Base-by-base conservation (phyloP, 2,329 filamentous ascomycete genomes). In the Aaosphaeria arxii region DNA sequence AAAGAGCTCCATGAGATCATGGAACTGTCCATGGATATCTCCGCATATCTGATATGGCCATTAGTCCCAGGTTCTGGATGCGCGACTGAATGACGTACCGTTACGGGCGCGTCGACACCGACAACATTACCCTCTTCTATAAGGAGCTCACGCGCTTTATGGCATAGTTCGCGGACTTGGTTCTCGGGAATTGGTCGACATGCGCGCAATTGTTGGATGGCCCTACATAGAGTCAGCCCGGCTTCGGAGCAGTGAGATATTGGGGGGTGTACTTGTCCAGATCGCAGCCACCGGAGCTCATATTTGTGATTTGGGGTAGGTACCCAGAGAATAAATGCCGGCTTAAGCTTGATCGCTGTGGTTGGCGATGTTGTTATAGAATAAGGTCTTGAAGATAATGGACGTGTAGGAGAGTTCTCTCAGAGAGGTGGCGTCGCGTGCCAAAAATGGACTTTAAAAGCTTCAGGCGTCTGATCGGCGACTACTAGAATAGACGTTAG, bases 111-210 rank as follows among this genome's bases (percentile, higher is more conserved):
- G 67, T 92, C 88, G 53, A 99, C 92, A 13, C 88, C 91, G 55
- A 97, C 92, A 44, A 97, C 92, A 69, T 99, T 97, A 57, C 90
- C 92, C 75, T 99, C 94, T 72, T 97, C 94, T 53, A 99, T 96
- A 57, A 99, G 77, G 46, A 99, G 82, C 76, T 99, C 94, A 55
- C 94, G 84, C 45, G 94, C 94, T 70, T 96, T 96, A 79, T 96
- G 92, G 75, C 94, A 97, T 61, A 99, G 81, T 74, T 99, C 92
- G 67, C 92, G 88, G 52, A 99, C 95, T 75, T 97, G 89, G 38
- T 86, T 80, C 77, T 99, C 94, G 53, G 94, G 92, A 60, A 99
- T 99, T 47, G 92, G 91, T 53, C 91, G 89, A 74, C 94, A 99
- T 68, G 91, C 88, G 77, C 94, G 90, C 67, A 99, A 80, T 74